Percentiles rank a stretch among this genome's conserved stretches.
Conservation (phyloP, 2,329 filamentous ascomycete genomes). For the Aspergillus sp. region DNA sequence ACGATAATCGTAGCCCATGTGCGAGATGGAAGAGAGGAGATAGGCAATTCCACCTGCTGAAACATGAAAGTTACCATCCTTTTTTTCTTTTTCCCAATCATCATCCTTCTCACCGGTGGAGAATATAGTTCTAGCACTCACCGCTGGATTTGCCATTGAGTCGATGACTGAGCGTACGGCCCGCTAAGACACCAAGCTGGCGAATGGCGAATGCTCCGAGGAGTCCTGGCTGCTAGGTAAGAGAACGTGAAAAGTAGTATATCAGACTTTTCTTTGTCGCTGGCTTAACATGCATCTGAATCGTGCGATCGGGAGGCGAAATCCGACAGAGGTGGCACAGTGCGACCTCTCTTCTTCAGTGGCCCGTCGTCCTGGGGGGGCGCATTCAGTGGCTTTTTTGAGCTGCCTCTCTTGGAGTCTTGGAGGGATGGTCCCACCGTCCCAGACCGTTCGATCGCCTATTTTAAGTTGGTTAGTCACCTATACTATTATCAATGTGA, state of each 20-base stretch:
- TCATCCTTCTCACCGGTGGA: not conserved
- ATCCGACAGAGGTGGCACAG: constrained; percentile 17
- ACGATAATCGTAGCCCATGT: constrained; percentile 6
- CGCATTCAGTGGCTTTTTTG: constrained; percentile 23
- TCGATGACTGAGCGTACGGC: not conserved
- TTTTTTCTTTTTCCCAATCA: not conserved
- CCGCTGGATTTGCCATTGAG: constrained; percentile 5
- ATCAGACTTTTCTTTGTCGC: constrained; percentile 14
- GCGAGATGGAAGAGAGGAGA: constrained; percentile 3
- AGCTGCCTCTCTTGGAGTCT: not conserved
- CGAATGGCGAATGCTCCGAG: constrained; percentile 16
- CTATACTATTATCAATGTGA: constrained; percentile 12
- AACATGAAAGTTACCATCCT: not conserved
- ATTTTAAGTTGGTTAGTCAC: constrained; percentile 27
- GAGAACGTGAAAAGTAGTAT: constrained; percentile 8
- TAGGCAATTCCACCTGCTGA: not conserved
- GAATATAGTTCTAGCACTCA: constrained; percentile 11
- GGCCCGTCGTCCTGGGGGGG: constrained; percentile 18
- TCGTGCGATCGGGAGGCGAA: constrained; percentile 26
- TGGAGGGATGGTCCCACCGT: constrained; percentile 29
- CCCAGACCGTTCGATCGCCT: constrained; percentile 34
- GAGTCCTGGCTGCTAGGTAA: not conserved
- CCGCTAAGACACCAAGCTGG: not conserved
- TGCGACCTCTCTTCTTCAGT: constrained; percentile 6
- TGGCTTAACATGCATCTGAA: constrained; percentile 7